phyloP scores from a whole-genome alignment of 495 filamentous ascomycete genomes.

The Immersiella caudata region DNA sequence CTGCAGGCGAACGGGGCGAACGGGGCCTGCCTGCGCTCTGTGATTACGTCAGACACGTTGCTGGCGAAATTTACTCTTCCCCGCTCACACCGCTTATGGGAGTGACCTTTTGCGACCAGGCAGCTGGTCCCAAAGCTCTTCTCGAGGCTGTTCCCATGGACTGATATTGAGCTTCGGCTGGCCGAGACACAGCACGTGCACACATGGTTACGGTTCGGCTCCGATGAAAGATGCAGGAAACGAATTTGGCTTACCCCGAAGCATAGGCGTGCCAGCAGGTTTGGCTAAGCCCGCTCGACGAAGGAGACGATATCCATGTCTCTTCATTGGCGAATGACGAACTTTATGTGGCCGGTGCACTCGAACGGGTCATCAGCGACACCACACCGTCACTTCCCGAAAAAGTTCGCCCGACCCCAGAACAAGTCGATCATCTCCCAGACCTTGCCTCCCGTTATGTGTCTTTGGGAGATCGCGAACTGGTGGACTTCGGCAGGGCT shows the following conservation, averaged over 20 bases:
- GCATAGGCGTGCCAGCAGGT: conserved; percentile 1
- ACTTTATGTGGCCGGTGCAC: conserved; percentile 5
- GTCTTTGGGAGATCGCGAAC: no score
- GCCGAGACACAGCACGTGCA: conserved; percentile 6
- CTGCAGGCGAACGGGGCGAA: no score
- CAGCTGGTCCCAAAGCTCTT: background rate
- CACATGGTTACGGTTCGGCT: conserved; percentile 4
- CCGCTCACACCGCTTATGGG: background rate
- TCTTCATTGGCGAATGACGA: conserved; percentile 2
- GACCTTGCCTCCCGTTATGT: no score
- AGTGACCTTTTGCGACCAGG: background rate
- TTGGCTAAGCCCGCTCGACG: conserved; percentile 11
- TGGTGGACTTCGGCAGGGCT: no score
- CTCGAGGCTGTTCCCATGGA: background rate
- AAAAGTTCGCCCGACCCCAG: background rate
- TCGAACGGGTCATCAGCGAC: conserved; percentile 1
- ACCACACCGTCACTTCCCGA: conserved; percentile 7
- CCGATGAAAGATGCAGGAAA: background rate
- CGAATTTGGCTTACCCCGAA: background rate
- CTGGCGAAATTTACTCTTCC: no score
- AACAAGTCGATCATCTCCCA: no score
- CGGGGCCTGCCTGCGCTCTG: no score
- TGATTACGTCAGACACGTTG: no score
- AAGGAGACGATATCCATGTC: conserved; percentile 9
- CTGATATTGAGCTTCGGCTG: background rate